phyloP scores from a whole-genome alignment of 495 filamentous ascomycete species.

The Antarctomyces pellizariae region DNA sequence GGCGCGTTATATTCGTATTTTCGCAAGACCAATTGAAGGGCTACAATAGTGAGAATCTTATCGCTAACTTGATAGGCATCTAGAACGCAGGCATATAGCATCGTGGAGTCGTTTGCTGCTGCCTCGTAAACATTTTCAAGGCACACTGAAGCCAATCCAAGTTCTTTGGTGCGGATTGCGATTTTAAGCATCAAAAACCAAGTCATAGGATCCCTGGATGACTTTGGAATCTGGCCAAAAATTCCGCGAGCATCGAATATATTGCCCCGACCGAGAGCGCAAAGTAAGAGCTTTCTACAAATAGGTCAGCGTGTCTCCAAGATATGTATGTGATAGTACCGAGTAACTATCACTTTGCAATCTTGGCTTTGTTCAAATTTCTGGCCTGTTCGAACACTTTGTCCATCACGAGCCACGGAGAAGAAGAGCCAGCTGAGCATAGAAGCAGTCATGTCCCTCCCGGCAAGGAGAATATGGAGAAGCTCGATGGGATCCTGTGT shows the following conservation, averaged over 20 bases:
- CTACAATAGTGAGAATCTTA: conserved; percentile 27
- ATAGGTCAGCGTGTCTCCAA: too few species aligned
- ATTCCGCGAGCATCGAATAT: conserved; percentile 25
- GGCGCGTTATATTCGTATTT: conserved; percentile 26
- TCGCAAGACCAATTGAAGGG: conserved; percentile 32
- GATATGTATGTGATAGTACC: too few species aligned
- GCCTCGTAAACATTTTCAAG: conserved; percentile 26
- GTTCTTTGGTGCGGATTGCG: conserved; percentile 34
- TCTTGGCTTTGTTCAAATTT: too few species aligned
- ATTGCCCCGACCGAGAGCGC: conserved; percentile 32
- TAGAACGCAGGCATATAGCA: conserved; percentile 52
- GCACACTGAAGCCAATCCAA: conserved; percentile 30
- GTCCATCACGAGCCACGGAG: conserved; percentile 17
- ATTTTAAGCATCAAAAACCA: conserved; percentile 55
- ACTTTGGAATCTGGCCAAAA: conserved; percentile 34
- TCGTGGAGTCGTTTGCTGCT: conserved; percentile 25
- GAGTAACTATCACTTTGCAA: too few species aligned
- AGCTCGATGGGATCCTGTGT: conserved; percentile 36
- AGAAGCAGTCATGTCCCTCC: conserved; percentile 35
- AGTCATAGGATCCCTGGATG: conserved; percentile 34
- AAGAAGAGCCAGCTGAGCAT: conserved; percentile 32
- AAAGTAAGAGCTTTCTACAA: conserved; percentile 55
- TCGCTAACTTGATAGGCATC: conserved; percentile 48
- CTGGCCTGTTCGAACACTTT: too few species aligned
- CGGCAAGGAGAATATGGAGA: conserved; percentile 26